Evolutionary conservation across 768 basidiomycete genomes (phyloP), one percentile per base, ranked within the genome.

Genomic region (Phaeotremella skinneri): DNA sequence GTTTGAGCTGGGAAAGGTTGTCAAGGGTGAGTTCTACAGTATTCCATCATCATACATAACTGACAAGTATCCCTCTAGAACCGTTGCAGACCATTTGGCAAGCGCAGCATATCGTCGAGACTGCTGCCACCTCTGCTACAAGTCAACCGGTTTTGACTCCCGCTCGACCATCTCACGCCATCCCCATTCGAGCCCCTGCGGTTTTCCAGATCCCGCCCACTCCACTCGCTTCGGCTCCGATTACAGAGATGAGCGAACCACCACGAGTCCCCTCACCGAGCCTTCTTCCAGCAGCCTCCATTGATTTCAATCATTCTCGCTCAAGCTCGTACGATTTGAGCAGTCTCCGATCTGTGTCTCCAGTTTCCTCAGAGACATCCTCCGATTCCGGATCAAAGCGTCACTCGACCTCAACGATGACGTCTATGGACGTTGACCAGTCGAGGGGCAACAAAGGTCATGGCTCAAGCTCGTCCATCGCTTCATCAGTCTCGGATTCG

Each of bases 101-200:
- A 63, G 68, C 75, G 13, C 52, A 61, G 16, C 50, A 52, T 3
- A 34, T 29, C 17, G 25, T 25, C 2, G 20, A 21, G 26, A 58
- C 60, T 11, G 37, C 70, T 6, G 4, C 52, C 31, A 32, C 57
- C 2, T 23, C 57, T 39, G 37, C 55, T 47, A 55, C 58, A 52
- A 23, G 42, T 2, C 48, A 31, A 55, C 39, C 54, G 14, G 41
- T 48, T 7, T 50, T 49, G 21, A 67, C 67, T 16, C 70, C 67
- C 16, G 56, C 65, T 23, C 66, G 68, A 31, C 56, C 66, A 9
- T 66, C 63, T 25, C 63, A 67, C 17, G 74, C 75, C 2, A 73
- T 76, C 56, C 66, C 70, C 4, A 74, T 74, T 50, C 68, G 72
- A 20, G 76, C 75, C 9, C 75, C 75, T 17, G 57, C 68, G 17